A percentile compares a stretch with the other conserved stretches of the same genome.
Conservation (phyloP, 225 moss, liverwort and hornwort species). For the Climacium dendroides region DNA sequence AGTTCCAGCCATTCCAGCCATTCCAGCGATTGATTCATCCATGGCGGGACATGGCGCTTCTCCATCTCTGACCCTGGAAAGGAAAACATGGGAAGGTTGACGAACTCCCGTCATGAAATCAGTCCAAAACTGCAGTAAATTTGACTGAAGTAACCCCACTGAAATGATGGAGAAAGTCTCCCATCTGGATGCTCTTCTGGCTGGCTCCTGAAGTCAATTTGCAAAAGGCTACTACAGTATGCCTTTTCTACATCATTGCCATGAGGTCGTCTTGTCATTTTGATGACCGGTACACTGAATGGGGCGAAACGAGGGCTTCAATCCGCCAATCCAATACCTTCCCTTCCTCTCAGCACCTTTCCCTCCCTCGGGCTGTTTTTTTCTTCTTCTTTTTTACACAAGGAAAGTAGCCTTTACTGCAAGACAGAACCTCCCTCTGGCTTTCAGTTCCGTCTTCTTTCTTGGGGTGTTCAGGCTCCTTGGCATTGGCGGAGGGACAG, state of each 20-base stretch:
- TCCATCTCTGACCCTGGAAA: neutral
- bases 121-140: neutral
- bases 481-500: neutral
- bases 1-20: no score
- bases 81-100: neutral
- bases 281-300: neutral
- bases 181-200: neutral
- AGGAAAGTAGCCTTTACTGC: no score
- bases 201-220: neutral
- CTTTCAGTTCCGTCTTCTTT: no score
- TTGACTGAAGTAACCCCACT: neutral
- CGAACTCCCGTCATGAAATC: neutral
- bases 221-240: neutral
- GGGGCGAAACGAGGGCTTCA: no score
- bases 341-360: neutral
- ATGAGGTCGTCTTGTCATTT: neutral
- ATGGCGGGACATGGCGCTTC: no score
- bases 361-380: no score
- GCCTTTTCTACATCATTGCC: neutral
- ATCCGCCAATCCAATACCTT: neutral
- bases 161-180: neutral
- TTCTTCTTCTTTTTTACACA: no score
- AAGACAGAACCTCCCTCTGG: no score
- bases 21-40: no score
- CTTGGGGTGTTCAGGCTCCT: no score